Evolutionary conservation across 306 rosid species (phyloP).

Genomic region (Malus fusca): DNA sequence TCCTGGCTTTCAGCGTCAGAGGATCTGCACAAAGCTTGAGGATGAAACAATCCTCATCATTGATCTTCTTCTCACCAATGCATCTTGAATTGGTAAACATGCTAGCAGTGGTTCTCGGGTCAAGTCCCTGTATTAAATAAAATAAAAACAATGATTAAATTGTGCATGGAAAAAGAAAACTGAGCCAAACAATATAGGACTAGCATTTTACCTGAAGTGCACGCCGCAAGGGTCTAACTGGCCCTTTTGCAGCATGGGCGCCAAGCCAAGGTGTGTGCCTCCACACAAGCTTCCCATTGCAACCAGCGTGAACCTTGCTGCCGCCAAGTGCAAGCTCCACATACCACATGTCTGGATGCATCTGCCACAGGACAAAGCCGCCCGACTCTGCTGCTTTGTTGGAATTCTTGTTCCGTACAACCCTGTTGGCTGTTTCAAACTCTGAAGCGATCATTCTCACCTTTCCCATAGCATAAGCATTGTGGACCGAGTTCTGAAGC

Average conservation of each 20-base stretch:
- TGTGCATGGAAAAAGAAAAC: not conserved
- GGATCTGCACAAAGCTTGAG: conserved; percentile 95
- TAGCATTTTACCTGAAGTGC: conserved; percentile 70
- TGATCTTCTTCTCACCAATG: conserved; percentile 91
- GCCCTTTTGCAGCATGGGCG: conserved; percentile 97
- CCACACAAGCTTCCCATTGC: conserved; percentile 96
- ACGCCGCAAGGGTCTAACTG: conserved; percentile 89
- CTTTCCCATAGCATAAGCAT: conserved; percentile 97
- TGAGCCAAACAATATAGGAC: not conserved
- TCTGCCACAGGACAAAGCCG: conserved; percentile 97
- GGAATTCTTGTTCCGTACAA: conserved; percentile 58
- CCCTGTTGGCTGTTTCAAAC: conserved; percentile 86
- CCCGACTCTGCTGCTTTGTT: conserved; percentile 85
- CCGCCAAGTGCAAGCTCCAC: conserved; percentile 98
- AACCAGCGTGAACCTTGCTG: conserved; percentile 98
- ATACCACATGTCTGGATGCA: conserved; percentile 99
- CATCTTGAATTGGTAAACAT: conserved; percentile 91
- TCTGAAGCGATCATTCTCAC: conserved; percentile 94
- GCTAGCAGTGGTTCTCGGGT: conserved; percentile 93
- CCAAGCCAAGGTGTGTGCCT: conserved; percentile 99
- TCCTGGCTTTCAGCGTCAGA: conserved; percentile 78
- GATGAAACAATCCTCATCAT: conserved; percentile 91
- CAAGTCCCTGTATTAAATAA: conserved; percentile 65
- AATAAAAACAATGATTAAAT: not conserved
- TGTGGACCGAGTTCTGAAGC: conserved; percentile 71